These are phyloP conservation scores for Arthrobotrys megalospora DNA, from an alignment of 2,329 filamentous ascomycete genomes.

Conservation along the genomic window DNA sequence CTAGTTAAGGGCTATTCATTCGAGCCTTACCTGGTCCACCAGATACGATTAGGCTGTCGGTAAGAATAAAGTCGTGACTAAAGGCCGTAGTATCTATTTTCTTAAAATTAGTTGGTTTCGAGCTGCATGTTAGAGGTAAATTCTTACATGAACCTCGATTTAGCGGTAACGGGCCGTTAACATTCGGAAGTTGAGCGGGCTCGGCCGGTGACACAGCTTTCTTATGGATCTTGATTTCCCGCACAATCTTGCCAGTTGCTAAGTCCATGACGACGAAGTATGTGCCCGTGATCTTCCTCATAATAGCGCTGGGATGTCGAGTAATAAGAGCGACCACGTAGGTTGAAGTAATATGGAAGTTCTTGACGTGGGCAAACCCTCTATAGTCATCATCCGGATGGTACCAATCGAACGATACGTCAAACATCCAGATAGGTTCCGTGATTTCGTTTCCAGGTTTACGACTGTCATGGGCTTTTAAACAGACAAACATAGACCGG, in stretches of 20 bases:
- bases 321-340: conserved; percentile 64
- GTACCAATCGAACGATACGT: conserved; percentile 63
- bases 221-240: conserved; percentile 58
- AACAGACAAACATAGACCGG: conserved; percentile 44
- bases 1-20: conserved; percentile 41
- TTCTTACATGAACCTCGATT: conserved; percentile 54
- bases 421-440: conserved; percentile 63
- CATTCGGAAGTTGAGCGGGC: conserved; percentile 18
- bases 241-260: conserved; percentile 46
- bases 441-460: conserved; percentile 21
- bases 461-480: conserved; percentile 42
- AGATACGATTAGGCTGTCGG: conserved; percentile 64
- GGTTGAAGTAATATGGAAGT: conserved; percentile 64
- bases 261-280: conserved; percentile 63
- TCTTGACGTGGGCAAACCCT: conserved; percentile 64
- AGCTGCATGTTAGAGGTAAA: too few relatives aligned
- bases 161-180: conserved; percentile 41
- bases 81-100: conserved; percentile 64
- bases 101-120: too few relatives aligned
- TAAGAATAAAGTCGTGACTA: conserved; percentile 64
- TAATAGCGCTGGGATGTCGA: conserved; percentile 62
- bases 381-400: conserved; percentile 62
- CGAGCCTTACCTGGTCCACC: conserved; percentile 62
- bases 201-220: conserved; percentile 57
- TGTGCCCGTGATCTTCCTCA: conserved; percentile 64